phyloP scores from a whole-genome alignment of 1,139 yeast species.

The Geotrichum candidum region DNA sequence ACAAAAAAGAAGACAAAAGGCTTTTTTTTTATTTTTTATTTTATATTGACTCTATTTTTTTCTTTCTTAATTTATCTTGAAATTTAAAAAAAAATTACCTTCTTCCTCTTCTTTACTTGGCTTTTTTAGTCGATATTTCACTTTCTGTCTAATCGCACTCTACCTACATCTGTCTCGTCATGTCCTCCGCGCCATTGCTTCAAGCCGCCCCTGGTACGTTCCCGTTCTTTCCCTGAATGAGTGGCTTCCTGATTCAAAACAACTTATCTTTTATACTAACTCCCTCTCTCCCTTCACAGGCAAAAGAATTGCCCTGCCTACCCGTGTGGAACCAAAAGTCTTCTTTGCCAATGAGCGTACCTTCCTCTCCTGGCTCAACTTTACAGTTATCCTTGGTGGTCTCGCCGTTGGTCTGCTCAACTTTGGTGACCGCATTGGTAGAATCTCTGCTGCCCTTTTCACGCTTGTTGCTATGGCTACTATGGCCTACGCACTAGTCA shows the following conservation, averaged over 20 bases:
- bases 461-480: conserved; percentile 93
- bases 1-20: not conserved
- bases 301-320: conserved; percentile 94
- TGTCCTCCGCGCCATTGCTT: conserved; percentile 59
- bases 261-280: not conserved
- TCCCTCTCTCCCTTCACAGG: conserved; percentile 34
- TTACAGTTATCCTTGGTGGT: conserved; percentile 95
- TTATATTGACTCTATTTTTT: not conserved
- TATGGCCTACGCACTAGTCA: conserved; percentile 89
- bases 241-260: not conserved
- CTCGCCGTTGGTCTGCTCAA: conserved; percentile 91
- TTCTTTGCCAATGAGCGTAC: conserved; percentile 96
- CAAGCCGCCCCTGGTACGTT: conserved; percentile 53
- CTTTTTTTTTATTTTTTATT: not conserved
- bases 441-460: conserved; percentile 89
- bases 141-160: not conserved
- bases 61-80: not conserved
- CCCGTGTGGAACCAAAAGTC: conserved; percentile 96
- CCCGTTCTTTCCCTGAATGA: not conserved
- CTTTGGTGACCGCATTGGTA: conserved; percentile 91
- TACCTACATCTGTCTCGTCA: conserved; percentile 19
- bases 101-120: not conserved
- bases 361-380: conserved; percentile 93
- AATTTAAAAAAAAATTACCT: not conserved
- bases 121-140: not conserved